A percentile compares a stretch with the other conserved stretches of the same genome.
Evolutionary conservation across 805 yeast genomes (phyloP).

Genomic region (Candida ponderosae): DNA sequence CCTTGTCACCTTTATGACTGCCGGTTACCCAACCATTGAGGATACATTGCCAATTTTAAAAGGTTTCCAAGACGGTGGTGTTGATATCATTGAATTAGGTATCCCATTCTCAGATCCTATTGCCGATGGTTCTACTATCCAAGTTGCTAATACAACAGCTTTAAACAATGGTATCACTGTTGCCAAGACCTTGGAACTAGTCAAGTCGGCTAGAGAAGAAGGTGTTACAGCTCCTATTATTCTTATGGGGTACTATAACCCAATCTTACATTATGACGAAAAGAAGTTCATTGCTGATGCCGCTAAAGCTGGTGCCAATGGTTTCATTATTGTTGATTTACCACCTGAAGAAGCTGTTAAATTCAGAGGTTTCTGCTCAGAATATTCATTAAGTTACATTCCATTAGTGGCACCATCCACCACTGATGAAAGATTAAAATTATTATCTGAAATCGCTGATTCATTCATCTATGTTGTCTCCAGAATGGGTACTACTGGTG

Average conservation of each 20-base stretch:
- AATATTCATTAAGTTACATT: conserved; percentile 69
- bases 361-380: conserved; percentile 66
- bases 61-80: conserved; percentile 93
- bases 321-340: conserved; percentile 87
- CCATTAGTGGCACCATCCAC: conserved; percentile 98
- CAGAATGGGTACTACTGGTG: conserved; percentile 98
- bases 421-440: conserved; percentile 75
- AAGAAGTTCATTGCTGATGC: conserved; percentile 70
- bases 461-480: conserved; percentile 95
- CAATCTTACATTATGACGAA: conserved; percentile 86
- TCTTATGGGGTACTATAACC: conserved; percentile 97
- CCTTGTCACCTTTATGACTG: conserved; percentile 86
- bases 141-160: conserved; percentile 78
- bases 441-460: conserved; percentile 81
- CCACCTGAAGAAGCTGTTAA: conserved; percentile 97
- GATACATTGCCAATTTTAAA: conserved; percentile 82
- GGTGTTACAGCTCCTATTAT: conserved; percentile 88
- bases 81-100: conserved; percentile 90
- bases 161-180: conserved; percentile 78
- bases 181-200: conserved; percentile 58
- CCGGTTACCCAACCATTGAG: conserved; percentile 84
- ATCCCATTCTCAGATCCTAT: conserved; percentile 97
- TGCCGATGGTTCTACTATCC: conserved; percentile 98
- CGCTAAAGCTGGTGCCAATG: conserved; percentile 88
- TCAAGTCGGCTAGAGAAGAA: conserved; percentile 62